Conservation (phyloP, 2,329 filamentous ascomycete genomes). For the Calonectria pseudoreteaudii region DNA sequence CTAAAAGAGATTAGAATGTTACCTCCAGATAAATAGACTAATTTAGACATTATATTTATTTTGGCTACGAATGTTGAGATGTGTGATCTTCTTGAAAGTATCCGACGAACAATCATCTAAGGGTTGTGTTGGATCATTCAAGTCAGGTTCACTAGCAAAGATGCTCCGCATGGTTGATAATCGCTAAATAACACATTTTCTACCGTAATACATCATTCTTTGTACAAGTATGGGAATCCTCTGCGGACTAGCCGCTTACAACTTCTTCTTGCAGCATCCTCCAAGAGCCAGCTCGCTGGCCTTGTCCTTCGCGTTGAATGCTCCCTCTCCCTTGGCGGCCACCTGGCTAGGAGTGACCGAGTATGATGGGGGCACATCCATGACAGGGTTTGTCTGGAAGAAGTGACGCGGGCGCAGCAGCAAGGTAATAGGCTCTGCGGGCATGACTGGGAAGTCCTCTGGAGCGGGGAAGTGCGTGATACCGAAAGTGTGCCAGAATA, state of each 20-base stretch:
- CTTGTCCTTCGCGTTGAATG: constrained; percentile 35
- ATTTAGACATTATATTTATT: no score
- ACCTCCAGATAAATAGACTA: no score
- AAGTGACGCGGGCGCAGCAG: constrained; percentile 85
- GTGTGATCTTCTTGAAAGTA: no score
- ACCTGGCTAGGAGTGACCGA: constrained; percentile 46
- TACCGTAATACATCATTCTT: constrained; percentile 12
- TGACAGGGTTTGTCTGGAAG: constrained; percentile 81
- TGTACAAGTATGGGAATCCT: background rate
- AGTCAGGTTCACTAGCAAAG: background rate
- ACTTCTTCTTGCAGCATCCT: constrained; percentile 31
- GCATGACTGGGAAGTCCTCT: constrained; percentile 95
- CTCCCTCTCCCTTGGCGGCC: constrained; percentile 35
- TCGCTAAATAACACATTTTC: constrained; percentile 20
- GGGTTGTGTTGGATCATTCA: background rate
- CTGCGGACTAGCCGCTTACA: constrained; percentile 15
- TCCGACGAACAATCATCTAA: no score
- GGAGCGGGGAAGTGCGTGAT: constrained; percentile 89
- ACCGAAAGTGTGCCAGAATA: constrained; percentile 95
- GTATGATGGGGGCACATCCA: constrained; percentile 78
- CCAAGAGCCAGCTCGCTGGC: constrained; percentile 43
- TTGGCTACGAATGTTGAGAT: no score
- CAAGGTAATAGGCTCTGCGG: constrained; percentile 85
- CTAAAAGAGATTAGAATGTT: no score
- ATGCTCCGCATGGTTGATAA: background rate